Evolutionary conservation across 129 eudicot species (phyloP), one percentile per base, ranked within the genome.

Genomic region (Flaveria brownii): DNA sequence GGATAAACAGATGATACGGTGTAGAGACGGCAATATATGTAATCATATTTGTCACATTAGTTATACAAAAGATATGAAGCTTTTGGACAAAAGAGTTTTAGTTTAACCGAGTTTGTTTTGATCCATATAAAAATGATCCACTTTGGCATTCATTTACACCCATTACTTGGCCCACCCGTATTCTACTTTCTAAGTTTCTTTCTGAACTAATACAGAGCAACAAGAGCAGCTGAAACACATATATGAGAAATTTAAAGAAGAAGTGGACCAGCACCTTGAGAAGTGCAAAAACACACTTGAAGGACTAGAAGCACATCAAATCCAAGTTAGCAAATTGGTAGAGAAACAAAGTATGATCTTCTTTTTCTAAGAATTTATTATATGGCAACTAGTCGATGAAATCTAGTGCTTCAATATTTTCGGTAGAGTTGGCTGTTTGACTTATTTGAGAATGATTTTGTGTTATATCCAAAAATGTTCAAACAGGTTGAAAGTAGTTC

Each of bases 321-420:
- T 70, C 41, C 89, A 92, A 78, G 81, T 92, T 50, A 85, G 86
- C 87, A 89, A 87, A 75, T 71, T 78, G 50, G 68, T 82, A 23
- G 91, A 93, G 67, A 87, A 80, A 79, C 95, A 90, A 80, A 88
- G 98, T 93, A 90, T 23, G 92, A 16, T 39, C 18, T 36, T 23
- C 15, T 68, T 26, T 22, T 30, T 59, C 70, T 26, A 57, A 7
- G 6, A 4, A 26, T 67, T 20, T 56, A 23, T 33, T 7, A 16
- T 68, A 51, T 20, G 43, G 3, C 45, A 28, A 56, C 57, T 45
- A 17, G 10, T 39, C 0, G 15, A 25, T 56, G 8, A 55, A 68
- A 68, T 45, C 2, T 70, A 20, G 23, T 33, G 30, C 54, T 42
- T 20, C n/a, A 63, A 63, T 30, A 14, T 63, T 28, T 30, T 6